Base-by-base conservation (phyloP, 805 yeast genomes). In the Sugiyamaella americana region DNA sequence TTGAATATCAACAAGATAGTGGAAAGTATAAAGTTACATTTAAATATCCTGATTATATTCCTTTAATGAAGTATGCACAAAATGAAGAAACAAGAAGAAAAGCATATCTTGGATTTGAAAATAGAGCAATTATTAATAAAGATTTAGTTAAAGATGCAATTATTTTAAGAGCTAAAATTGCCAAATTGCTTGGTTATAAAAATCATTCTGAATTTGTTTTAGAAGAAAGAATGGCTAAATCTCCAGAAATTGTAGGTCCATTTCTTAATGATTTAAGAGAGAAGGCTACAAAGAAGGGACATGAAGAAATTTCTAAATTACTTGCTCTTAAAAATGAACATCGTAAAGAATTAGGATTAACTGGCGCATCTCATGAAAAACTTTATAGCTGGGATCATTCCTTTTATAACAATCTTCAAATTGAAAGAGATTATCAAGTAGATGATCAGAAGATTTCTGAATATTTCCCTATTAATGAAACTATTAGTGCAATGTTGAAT, bases 151-250 rank as follows among this genome's bases (percentile, higher is more conserved):
- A 67, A 17, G 72, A 80, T 48, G 80, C 89, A 5, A 74, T 87
- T 43, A 67, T 72, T 53, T 57, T 80, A 44, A 75, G 96, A 59
- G 75, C 74, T 29, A 66, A 81, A 55, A 65, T 82, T 47, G 87
- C 94, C 1, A 59, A 73, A 38, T 49, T 75, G 5, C 68, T 86
- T 57, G 93, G 88, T 18, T 87, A 82, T 64, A 63, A 73, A 5
- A 77, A 76, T 47, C 87, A 75, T 63, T 79, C 93, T 1, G 83
- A 80, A 45, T 85, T 75, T 59, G 75, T 80, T 29, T 70, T 87
- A 53, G 91, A 86, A 52, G 82, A 79, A 45, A 75, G 87, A 61
- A 82, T 87, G 89, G 95, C 95, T 37, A 83, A 86, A 58, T 72
- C 69, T 22, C 77, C 82, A 37, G 69, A 71, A 40, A 75, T 68